These are phyloP conservation scores for Podaxis sp. DNA, from an alignment of 768 basidiomycete species.

Conservation along the genomic window DNA sequence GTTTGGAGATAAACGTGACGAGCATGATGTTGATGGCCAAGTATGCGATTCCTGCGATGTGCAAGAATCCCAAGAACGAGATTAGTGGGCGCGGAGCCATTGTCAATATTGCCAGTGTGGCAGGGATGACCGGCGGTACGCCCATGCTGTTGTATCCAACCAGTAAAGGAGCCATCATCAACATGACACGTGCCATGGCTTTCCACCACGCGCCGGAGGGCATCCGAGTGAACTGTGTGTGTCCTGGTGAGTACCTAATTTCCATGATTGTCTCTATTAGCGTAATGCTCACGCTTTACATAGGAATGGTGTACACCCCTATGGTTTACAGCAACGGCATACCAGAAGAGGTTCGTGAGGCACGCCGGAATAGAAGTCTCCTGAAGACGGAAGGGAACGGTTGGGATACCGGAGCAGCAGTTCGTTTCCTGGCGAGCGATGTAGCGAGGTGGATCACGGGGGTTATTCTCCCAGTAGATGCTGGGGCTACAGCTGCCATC, in stretches of 20 bases:
- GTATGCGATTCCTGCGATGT: conserved; percentile 44
- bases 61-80: conserved; percentile 28
- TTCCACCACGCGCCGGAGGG: conserved; percentile 39
- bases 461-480: conserved; percentile 39
- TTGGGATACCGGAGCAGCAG: conserved; percentile 41
- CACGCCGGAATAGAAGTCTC: conserved; percentile 34
- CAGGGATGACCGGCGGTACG: conserved; percentile 37
- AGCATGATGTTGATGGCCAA: conserved; percentile 46
- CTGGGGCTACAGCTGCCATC: conserved; percentile 37
- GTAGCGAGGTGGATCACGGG: conserved; percentile 46
- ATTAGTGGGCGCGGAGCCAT: conserved; percentile 38
- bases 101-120: conserved; percentile 40
- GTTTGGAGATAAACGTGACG: conserved; percentile 38
- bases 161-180: conserved; percentile 42
- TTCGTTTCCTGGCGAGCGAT: conserved; percentile 40
- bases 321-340: conserved; percentile 40
- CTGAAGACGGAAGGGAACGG: conserved; percentile 43
- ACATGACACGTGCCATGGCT: conserved; percentile 47
- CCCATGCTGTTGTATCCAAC: conserved; percentile 42
- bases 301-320: conserved; percentile 42
- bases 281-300: neutral
- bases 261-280: neutral
- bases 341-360: conserved; percentile 34
- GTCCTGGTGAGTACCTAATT: conserved; percentile 31
- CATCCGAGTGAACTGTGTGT: conserved; percentile 42